Conservation (phyloP, 2,329 filamentous ascomycete genomes). For the Xylariaceae sp. region DNA sequence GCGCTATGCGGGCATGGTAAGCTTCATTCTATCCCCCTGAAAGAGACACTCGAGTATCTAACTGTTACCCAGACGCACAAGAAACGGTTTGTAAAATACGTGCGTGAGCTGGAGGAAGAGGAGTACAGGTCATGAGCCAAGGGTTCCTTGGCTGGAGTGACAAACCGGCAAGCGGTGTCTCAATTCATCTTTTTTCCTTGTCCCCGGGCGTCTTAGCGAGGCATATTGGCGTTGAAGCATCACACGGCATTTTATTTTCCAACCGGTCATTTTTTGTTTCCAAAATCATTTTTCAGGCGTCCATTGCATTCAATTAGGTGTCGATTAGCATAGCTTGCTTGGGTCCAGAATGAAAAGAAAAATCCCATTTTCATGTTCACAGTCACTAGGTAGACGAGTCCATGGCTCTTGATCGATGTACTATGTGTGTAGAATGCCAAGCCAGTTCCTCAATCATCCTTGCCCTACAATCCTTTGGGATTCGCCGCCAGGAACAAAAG, state of each 20-base stretch:
- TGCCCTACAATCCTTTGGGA: not conserved
- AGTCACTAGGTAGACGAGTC: too few species aligned
- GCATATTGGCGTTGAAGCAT: constrained; percentile 15
- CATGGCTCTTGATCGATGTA: too few species aligned
- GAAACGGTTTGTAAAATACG: constrained; percentile 93
- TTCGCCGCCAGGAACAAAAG: not conserved
- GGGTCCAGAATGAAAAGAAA: too few species aligned
- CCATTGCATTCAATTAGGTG: not conserved
- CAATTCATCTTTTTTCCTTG: not conserved
- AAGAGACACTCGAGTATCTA: constrained; percentile 13
- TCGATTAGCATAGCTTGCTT: not conserved
- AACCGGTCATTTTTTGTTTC: not conserved
- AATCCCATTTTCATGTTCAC: too few species aligned
- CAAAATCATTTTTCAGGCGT: not conserved
- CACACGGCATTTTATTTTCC: constrained; percentile 1
- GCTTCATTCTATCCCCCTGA: constrained; percentile 29
- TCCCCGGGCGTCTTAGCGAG: not conserved
- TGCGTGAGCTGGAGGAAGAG: constrained; percentile 71
- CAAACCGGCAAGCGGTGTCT: not conserved
- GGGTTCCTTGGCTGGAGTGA: not conserved
- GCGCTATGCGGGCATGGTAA: constrained; percentile 79
- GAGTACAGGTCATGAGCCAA: constrained; percentile 24
- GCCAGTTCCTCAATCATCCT: not conserved
- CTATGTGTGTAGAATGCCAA: too few species aligned
- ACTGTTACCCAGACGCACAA: constrained; percentile 66